Base-by-base conservation (phyloP, 73 alveolate species). In the Paramecium bursaria region DNA sequence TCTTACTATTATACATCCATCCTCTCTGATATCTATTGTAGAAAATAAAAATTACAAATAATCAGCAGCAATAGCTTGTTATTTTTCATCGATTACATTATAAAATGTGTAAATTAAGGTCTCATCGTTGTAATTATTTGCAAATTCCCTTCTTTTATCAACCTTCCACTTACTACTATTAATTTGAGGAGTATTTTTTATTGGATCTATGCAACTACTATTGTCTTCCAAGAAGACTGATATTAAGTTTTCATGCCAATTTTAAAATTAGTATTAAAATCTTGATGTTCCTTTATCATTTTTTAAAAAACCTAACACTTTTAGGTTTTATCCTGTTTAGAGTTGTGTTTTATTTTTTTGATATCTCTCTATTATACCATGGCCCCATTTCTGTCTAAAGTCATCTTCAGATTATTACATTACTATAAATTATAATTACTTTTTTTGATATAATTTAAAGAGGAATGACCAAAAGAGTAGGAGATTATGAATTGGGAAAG, bases 381-480 rank as follows among this genome's bases (percentile, higher is more conserved):
- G 11, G 5, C 11, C 11, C 11, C 14, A 39, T 39, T 39, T 7
- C 5, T 7, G 11, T 39, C 11, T 11, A 39, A 7, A 39, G 11
- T 39, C 49, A 39, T 39, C 49, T 39, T n/a, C n/a, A n/a, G n/a
- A n/a, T n/a, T n/a, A n/a, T n/a, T n/a, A n/a, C n/a, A n/a, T n/a
- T n/a, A n/a, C n/a, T n/a, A n/a, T n/a, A n/a, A n/a, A n/a, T n/a
- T n/a, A n/a, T n/a, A n/a, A n/a, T n/a, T n/a, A n/a, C n/a, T n/a
- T n/a, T n/a, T n/a, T n/a, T n/a, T n/a, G n/a, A n/a, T 21, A 35
- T 14, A 73, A 30, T 50, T 10, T 49, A 21, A 10, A 4, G 29
- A 4, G 22, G 22, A 44, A 86, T 86, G 92, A 86, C 86, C 14
- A 86, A 86, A 73, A 86, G 87, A 44, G 92, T 86, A 26, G 92